Percentiles rank a stretch among this genome's conserved stretches.
These are phyloP conservation scores for Didymella keratinophila DNA, from an alignment of 2,329 filamentous ascomycete genomes.

Conservation along the genomic window DNA sequence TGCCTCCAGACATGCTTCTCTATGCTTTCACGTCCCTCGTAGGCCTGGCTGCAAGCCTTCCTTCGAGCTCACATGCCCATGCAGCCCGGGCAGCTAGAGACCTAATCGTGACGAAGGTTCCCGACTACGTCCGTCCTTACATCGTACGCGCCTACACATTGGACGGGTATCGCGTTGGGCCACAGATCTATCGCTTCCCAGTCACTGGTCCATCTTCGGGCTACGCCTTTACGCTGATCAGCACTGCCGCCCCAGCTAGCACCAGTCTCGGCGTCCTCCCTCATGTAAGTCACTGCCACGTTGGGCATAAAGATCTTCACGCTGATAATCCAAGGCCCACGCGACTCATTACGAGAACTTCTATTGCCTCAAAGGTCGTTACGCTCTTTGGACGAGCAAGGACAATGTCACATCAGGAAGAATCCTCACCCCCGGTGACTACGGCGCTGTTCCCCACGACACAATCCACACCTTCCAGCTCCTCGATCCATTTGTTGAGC, in stretches of 20 bases:
- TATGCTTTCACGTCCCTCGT: slow-evolving; percentile 11
- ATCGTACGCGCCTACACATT: slow-evolving; percentile 47
- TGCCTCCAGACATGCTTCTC: not conserved
- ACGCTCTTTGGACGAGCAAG: slow-evolving; percentile 57
- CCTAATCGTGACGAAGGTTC: slow-evolving; percentile 37
- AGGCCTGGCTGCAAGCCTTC: slow-evolving; percentile 15
- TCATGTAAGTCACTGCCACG: slow-evolving; percentile 34
- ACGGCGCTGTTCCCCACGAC: slow-evolving; percentile 56
- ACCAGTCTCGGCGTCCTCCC: slow-evolving; percentile 53
- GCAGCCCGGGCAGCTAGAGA: not conserved
- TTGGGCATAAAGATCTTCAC: not conserved
- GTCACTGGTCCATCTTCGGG: slow-evolving; percentile 57
- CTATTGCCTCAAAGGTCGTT: slow-evolving; percentile 55
- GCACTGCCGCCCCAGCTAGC: slow-evolving; percentile 53
- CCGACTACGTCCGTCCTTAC: slow-evolving; percentile 47
- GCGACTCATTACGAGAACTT: slow-evolving; percentile 58
- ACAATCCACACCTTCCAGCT: slow-evolving; percentile 60
- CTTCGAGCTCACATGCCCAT: slow-evolving; percentile 2
- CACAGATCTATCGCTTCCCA: slow-evolving; percentile 53
- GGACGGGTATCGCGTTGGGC: slow-evolving; percentile 46
- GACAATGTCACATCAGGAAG: slow-evolving; percentile 46
- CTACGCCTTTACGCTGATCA: slow-evolving; percentile 56
- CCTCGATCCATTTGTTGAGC: slow-evolving; percentile 58
- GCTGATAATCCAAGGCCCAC: slow-evolving; percentile 39
- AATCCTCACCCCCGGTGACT: slow-evolving; percentile 56